Evolutionary conservation across 2,329 filamentous ascomycete species (phyloP).

Genomic region (Bipolaris gigantea): DNA sequence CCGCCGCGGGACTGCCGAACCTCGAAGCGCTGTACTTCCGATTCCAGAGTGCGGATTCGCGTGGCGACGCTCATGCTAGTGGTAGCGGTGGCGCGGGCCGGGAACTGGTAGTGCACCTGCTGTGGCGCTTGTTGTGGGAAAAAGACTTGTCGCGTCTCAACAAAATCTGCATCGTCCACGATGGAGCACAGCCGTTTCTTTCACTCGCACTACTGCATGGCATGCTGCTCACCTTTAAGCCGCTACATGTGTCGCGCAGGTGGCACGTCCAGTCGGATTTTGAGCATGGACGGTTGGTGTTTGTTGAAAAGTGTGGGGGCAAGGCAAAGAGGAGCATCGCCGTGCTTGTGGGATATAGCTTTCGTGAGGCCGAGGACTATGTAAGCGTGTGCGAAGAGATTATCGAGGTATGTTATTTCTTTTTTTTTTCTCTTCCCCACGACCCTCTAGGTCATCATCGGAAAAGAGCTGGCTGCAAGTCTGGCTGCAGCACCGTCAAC

Average conservation of each 20-base stretch:
- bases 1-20: constrained; percentile 13
- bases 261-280: constrained; percentile 11
- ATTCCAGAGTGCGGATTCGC: constrained; percentile 2
- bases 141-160: constrained; percentile 10
- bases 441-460: background rate
- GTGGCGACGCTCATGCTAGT: background rate
- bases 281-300: constrained; percentile 13
- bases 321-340: constrained; percentile 2
- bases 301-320: constrained; percentile 4
- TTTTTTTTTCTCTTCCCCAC: no score
- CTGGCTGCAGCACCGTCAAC: background rate
- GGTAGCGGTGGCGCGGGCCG: background rate
- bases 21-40: constrained; percentile 22
- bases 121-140: constrained; percentile 21
- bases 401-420: constrained; percentile 4
- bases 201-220: constrained; percentile 2
- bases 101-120: constrained; percentile 10
- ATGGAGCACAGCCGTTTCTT: constrained; percentile 8
- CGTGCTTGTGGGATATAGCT: constrained; percentile 11
- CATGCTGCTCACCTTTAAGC: constrained; percentile 6
- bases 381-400: constrained; percentile 8
- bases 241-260: constrained; percentile 1
- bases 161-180: constrained; percentile 22
- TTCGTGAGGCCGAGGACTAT: constrained; percentile 10
- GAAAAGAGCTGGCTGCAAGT: background rate